Evolutionary conservation across 805 yeast species (phyloP).

Genomic region (Metschnikowia similis): DNA sequence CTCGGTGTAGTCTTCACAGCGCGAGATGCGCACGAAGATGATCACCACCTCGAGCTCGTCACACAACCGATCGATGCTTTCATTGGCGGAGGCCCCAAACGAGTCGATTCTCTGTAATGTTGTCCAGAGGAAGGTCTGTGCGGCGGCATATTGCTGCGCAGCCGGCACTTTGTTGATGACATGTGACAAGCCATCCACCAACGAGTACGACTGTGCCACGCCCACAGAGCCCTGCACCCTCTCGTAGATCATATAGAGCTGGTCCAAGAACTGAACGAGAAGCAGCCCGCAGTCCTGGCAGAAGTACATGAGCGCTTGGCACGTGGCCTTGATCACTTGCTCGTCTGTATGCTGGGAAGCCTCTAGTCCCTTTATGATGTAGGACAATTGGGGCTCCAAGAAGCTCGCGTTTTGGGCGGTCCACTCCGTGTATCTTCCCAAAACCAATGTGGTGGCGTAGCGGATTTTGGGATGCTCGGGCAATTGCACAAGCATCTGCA

Average conservation of each 20-base stretch:
- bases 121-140: conserved; percentile 64
- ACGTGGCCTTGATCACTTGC: conserved; percentile 75
- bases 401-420: conserved; percentile 80
- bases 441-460: conserved; percentile 87
- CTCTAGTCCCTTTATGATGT: conserved; percentile 72
- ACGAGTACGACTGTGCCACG: conserved; percentile 65
- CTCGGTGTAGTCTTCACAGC: conserved; percentile 39
- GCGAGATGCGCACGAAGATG: conserved; percentile 54
- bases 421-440: conserved; percentile 98
- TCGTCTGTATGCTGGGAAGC: conserved; percentile 15
- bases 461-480: conserved; percentile 86
- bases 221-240: conserved; percentile 52
- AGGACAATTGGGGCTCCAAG: conserved; percentile 77
- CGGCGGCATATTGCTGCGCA: conserved; percentile 48
- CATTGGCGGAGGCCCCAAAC: conserved; percentile 19
- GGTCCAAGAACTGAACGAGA: conserved; percentile 65
- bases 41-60: conserved; percentile 71
- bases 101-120: conserved; percentile 46
- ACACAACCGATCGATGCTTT: conserved; percentile 38
- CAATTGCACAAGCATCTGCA: conserved; percentile 61
- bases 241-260: conserved; percentile 69
- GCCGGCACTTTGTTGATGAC: conserved; percentile 61
- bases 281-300: conserved; percentile 83
- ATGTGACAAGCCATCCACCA: conserved; percentile 86
- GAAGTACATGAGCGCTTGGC: conserved; percentile 90